Base-by-base conservation (phyloP, 495 filamentous ascomycete genomes). In the Penicillium silybi region DNA sequence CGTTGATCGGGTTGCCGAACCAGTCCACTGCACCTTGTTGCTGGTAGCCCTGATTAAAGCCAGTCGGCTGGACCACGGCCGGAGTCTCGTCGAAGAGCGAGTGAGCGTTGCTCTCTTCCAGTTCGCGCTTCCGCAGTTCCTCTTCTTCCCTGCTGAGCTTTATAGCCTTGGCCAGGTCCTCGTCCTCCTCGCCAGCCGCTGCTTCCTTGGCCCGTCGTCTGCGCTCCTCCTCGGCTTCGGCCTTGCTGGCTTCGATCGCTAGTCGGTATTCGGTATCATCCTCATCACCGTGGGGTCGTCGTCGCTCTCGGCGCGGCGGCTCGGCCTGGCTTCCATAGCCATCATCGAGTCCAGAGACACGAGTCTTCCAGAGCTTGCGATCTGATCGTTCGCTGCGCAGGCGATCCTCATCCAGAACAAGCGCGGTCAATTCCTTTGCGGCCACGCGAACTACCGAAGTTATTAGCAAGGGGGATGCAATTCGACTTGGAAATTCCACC, bases 101-200 rank as follows among this genome's bases (percentile, higher is more conserved):
- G 15, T 85, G 72, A 5, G 90, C 87, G 62, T 97, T 96, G 65
- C 72, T 87, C 56, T 96, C 88, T 71, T 97, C 95, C 48, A 97
- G 72, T 66, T 97, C 91, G 41, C 86, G 83, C 64, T 85, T 85
- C 42, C 93, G 84, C 56, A 93, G 78, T 48, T 90, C 88, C 61
- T 97, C 95, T 63, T 97, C 92, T 66, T 97, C 92, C 69, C 89
- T 88, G 65, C 93, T 97, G 2, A 99, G 80, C 72, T 91, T 95
- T 66, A 99, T 93, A 8, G 95, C 95, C 65, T 95, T 97, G 42
- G 87, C 90, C 27, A 97, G 79, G 65, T 96, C 91, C 56, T 91
- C 89, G 55, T 93, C 91, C 15, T 91, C 85, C 5, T 68, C 72
- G 10, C 54, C 56, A 16, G 53, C 62, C 32, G 74, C 73, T 10